Percentiles rank a stretch among this genome's conserved stretches.
phyloP scores from a whole-genome alignment of 2,329 filamentous ascomycete species.

The Colletotrichum simmondsii region DNA sequence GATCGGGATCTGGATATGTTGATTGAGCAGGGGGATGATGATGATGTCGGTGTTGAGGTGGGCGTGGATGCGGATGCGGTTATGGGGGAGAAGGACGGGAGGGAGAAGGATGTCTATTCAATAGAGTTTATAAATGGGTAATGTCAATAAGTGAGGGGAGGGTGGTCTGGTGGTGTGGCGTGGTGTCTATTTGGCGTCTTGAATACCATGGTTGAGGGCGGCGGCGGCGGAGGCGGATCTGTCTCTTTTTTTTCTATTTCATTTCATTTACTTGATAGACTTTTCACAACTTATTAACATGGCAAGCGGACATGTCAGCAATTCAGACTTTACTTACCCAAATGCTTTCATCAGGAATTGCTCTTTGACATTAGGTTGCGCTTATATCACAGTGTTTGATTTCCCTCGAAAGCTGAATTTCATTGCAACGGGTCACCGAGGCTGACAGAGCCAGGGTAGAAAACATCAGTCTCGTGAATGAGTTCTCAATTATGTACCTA shows the following conservation, averaged over 20 bases:
- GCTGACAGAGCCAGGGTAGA: too few relatives aligned
- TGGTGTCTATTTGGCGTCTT: background rate
- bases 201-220: background rate
- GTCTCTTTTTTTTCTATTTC: background rate
- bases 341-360: background rate
- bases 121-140: constrained; percentile 15
- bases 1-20: constrained; percentile 64
- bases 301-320: background rate
- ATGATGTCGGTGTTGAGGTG: constrained; percentile 54
- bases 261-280: background rate
- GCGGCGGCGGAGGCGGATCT: too few relatives aligned
- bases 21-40: constrained; percentile 57
- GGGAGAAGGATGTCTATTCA: constrained; percentile 25
- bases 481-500: too few relatives aligned
- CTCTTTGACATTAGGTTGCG: too few relatives aligned
- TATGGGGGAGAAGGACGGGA: constrained; percentile 28
- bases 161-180: background rate
- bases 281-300: background rate
- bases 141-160: background rate
- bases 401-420: too few relatives aligned
- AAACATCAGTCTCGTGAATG: too few relatives aligned
- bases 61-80: constrained; percentile 42
- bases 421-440: too few relatives aligned
- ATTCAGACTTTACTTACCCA: background rate
- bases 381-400: too few relatives aligned